Evolutionary conservation across 768 basidiomycete genomes (phyloP).

Genomic region (Chlorophyllum brunneum): DNA sequence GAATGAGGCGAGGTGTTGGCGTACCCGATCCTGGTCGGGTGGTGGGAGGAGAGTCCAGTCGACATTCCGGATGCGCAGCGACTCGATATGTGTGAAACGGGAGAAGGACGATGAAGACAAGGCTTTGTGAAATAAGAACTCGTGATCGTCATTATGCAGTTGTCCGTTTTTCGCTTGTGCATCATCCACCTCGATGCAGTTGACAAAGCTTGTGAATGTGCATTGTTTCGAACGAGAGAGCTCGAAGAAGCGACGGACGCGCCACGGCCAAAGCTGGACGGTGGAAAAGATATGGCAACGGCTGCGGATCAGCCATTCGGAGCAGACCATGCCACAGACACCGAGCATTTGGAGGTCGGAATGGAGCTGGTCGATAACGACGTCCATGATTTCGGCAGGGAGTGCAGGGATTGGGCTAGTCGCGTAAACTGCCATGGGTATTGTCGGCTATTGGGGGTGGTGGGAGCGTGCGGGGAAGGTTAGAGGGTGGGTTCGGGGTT

Average conservation of each 20-base stretch:
- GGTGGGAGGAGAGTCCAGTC: conserved; percentile 25
- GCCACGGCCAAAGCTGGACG: conserved; percentile 27
- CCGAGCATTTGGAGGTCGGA: conserved; percentile 21
- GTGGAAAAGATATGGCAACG: conserved; percentile 28
- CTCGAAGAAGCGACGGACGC: conserved; percentile 20
- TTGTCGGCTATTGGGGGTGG: background rate
- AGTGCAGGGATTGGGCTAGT: conserved; percentile 15
- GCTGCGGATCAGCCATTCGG: conserved; percentile 27
- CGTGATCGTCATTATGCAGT: background rate
- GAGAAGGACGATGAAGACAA: conserved; percentile 17
- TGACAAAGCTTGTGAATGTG: conserved; percentile 24
- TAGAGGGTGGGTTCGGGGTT: background rate
- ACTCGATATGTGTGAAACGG: conserved; percentile 18
- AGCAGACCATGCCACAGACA: conserved; percentile 27
- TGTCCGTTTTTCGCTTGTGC: background rate
- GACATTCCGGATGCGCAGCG: conserved; percentile 22
- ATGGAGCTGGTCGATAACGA: conserved; percentile 30
- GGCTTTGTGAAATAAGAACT: conserved; percentile 15
- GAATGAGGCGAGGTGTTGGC: conserved; percentile 18
- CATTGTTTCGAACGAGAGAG: conserved; percentile 18
- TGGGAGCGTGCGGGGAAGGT: background rate
- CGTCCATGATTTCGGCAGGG: conserved; percentile 30
- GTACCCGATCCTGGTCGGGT: conserved; percentile 16
- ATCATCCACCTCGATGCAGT: conserved; percentile 25
- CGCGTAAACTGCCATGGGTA: background rate